Conservation (phyloP, 208 protist genomes). For the Naegleria fowleri region DNA sequence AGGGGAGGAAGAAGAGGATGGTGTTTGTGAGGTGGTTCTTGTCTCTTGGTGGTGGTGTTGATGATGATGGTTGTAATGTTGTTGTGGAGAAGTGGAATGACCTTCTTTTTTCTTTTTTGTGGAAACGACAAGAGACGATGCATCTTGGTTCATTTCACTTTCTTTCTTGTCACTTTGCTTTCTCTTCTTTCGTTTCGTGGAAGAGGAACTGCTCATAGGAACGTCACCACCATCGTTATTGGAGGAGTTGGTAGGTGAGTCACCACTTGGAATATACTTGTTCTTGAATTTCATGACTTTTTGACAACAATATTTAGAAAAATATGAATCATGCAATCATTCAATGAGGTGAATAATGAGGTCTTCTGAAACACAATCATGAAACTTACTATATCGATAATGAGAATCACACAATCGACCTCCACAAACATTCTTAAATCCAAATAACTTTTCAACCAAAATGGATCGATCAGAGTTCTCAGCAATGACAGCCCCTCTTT, state of each 20-base stretch:
- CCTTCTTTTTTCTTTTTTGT: no score
- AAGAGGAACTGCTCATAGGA: no score
- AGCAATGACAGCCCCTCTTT: background rate
- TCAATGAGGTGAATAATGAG: no score
- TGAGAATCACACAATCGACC: background rate
- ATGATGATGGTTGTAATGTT: no score
- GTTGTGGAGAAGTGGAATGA: no score
- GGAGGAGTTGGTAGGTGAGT: background rate
- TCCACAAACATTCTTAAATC: background rate
- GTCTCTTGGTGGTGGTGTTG: no score
- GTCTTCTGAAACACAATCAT: background rate
- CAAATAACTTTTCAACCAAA: background rate
- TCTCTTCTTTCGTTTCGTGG: background rate
- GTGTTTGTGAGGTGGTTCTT: background rate
- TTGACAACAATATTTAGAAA: no score
- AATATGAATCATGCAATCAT: no score
- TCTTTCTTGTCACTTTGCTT: background rate
- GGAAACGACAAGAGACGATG: background rate
- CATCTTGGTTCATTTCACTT: no score
- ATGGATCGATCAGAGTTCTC: background rate
- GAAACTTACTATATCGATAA: background rate
- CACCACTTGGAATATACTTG: background rate
- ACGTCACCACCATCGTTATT: background rate
- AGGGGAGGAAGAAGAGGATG: background rate
- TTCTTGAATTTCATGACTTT: background rate